Percentiles rank a stretch among this genome's conserved stretches.
Conservation (phyloP, 2,329 filamentous ascomycete species). For the Canariomyces notabilis region DNA sequence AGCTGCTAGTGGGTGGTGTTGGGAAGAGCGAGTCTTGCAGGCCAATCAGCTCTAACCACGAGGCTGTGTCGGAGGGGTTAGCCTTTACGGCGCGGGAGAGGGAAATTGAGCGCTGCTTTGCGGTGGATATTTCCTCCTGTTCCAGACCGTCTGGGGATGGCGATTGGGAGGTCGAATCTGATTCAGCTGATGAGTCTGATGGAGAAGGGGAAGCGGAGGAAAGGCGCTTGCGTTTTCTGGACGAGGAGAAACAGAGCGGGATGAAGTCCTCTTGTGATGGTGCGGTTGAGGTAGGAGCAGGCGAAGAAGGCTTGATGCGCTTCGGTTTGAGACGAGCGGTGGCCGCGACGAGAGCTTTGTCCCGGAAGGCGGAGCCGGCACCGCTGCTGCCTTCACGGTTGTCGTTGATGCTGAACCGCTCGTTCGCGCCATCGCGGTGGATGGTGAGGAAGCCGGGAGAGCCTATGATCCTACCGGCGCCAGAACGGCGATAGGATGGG, state of each 20-base stretch:
- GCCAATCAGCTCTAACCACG: conserved; percentile 74
- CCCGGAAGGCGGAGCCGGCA: conserved; percentile 36
- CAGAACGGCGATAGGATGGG: conserved; percentile 64
- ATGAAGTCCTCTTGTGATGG: conserved; percentile 42
- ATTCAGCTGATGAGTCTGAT: too few relatives aligned
- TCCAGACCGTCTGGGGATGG: conserved; percentile 38
- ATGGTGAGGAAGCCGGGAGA: conserved; percentile 56
- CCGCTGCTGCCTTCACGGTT: conserved; percentile 38
- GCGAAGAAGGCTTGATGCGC: conserved; percentile 37
- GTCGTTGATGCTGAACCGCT: conserved; percentile 48
- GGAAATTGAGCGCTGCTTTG: conserved; percentile 52
- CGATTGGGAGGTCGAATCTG: too few relatives aligned
- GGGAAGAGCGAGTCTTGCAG: conserved; percentile 67
- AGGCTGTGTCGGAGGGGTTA: conserved; percentile 59
- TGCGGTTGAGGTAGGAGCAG: conserved; percentile 9
- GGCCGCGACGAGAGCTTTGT: conserved; percentile 46
- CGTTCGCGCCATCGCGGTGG: conserved; percentile 56
- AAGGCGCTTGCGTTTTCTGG: conserved; percentile 39
- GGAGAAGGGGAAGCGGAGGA: conserved; percentile 19
- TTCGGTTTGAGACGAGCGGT: conserved; percentile 35
- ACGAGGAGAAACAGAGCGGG: conserved; percentile 34
- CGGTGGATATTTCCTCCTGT: conserved; percentile 33
- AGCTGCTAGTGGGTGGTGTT: conserved; percentile 40
- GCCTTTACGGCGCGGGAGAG: conserved; percentile 61
- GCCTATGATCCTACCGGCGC: conserved; percentile 67